These are phyloP conservation scores for Petunia axillaris DNA, from an alignment of 257 asterid species.

Conservation along the genomic window DNA sequence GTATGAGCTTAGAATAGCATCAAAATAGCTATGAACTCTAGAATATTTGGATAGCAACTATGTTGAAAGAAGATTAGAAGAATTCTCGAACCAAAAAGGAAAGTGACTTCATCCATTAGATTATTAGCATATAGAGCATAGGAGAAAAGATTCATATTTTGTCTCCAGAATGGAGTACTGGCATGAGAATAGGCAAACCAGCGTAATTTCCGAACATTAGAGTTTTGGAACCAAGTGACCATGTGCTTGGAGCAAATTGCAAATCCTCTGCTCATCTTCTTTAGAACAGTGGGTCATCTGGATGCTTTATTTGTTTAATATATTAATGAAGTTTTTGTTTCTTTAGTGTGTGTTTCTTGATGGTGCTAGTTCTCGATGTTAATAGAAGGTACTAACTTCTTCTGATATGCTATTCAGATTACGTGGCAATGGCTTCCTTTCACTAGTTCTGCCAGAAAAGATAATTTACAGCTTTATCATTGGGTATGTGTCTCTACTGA, in stretches of 20 bases:
- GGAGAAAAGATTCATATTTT: slow-evolving; percentile 6
- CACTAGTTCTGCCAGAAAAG: slow-evolving; percentile 89
- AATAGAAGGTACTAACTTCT: background rate
- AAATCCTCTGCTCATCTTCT: background rate
- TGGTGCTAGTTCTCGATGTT: slow-evolving; percentile 10
- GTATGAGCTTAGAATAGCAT: too few species aligned
- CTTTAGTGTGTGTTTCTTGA: background rate
- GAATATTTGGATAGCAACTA: background rate
- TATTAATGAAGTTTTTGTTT: background rate
- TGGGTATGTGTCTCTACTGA: slow-evolving; percentile 60
- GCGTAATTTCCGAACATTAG: background rate
- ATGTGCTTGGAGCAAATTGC: background rate
- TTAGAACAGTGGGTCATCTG: background rate
- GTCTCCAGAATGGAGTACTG: background rate
- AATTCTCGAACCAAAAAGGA: background rate
- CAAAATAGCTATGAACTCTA: too few species aligned
- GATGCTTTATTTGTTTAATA: background rate
- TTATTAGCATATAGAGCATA: background rate
- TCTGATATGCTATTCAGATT: slow-evolving; percentile 52
- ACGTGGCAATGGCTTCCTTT: slow-evolving; percentile 99
- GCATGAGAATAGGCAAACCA: background rate
- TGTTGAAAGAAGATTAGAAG: background rate
- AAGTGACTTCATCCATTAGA: background rate
- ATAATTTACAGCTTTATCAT: slow-evolving; percentile 82
- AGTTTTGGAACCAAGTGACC: background rate